These are phyloP conservation scores for Dinochytrium kinnereticum DNA, from an alignment of 371 early-diverging fungal genomes.

Conservation along the genomic window DNA sequence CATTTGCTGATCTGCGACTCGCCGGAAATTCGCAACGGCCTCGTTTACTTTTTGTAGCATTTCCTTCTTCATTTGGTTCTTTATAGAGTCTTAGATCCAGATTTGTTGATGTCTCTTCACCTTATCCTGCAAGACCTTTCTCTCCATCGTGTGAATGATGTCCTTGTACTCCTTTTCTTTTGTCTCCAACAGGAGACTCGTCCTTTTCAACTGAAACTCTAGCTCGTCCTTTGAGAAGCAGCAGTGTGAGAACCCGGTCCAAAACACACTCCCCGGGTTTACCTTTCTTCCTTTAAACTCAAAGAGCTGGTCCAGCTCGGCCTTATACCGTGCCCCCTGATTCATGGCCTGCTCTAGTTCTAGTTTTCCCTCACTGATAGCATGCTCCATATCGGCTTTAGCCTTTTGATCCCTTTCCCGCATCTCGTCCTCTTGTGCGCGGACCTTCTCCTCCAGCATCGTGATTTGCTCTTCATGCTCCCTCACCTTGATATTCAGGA, in stretches of 20 bases:
- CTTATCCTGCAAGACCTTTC: constrained; percentile 62
- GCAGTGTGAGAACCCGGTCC: too few species aligned
- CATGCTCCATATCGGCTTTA: constrained; percentile 37
- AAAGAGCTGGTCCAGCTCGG: constrained; percentile 51
- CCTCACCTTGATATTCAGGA: constrained; percentile 61
- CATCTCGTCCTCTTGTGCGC: constrained; percentile 52
- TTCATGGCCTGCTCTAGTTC: constrained; percentile 48
- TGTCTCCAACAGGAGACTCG: constrained; percentile 42
- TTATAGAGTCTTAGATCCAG: not conserved
- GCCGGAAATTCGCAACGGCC: constrained; percentile 56
- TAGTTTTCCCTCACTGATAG: constrained; percentile 29
- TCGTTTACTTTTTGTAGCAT: constrained; percentile 64
- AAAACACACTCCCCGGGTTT: too few species aligned
- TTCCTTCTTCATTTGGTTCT: constrained; percentile 59
- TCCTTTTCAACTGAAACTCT: constrained; percentile 41
- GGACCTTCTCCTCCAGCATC: constrained; percentile 39
- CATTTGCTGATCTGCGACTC: constrained; percentile 65
- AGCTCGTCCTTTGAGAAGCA: constrained; percentile 41
- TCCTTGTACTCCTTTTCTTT: constrained; percentile 57
- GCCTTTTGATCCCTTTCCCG: constrained; percentile 38
- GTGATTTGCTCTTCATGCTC: constrained; percentile 61
- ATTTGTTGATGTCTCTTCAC: constrained; percentile 16
- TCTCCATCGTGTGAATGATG: constrained; percentile 54
- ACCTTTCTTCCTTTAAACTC: constrained; percentile 53
- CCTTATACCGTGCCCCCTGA: constrained; percentile 45